Conservation (phyloP, 1,284 basidiomycete species). For the Ustilago lituana region DNA sequence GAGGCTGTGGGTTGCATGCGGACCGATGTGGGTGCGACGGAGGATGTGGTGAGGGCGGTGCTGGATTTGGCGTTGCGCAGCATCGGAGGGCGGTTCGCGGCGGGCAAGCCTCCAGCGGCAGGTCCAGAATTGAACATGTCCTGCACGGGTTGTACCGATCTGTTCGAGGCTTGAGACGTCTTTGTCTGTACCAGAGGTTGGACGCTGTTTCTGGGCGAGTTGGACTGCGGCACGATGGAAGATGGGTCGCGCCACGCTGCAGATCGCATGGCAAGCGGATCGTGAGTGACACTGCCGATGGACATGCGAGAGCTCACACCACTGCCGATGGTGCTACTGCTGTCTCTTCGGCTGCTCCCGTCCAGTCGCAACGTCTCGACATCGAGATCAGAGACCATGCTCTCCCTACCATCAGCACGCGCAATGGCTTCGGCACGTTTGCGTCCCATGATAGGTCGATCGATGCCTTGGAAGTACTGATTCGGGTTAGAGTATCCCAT, state of each 20-base stretch:
- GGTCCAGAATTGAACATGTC: background rate
- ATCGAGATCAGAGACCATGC: slow-evolving; percentile 61
- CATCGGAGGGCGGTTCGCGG: slow-evolving; percentile 1
- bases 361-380: slow-evolving; percentile 62
- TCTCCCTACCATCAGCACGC: slow-evolving; percentile 51
- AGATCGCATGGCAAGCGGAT: slow-evolving; percentile 14
- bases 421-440: slow-evolving; percentile 55
- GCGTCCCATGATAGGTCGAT: slow-evolving; percentile 45
- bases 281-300: slow-evolving; percentile 40
- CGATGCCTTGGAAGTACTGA: slow-evolving; percentile 35
- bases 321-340: slow-evolving; percentile 52
- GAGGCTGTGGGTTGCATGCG: slow-evolving; percentile 31
- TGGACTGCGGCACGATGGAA: background rate
- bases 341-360: slow-evolving; percentile 54
- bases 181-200: slow-evolving; percentile 6
- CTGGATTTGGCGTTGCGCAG: slow-evolving; percentile 38
- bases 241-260: slow-evolving; percentile 12
- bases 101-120: too few species aligned
- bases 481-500: slow-evolving; percentile 52
- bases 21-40: slow-evolving; percentile 4
- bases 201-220: background rate
- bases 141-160: slow-evolving; percentile 30
- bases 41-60: slow-evolving; percentile 14
- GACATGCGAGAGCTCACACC: slow-evolving; percentile 45
- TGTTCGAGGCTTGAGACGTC: slow-evolving; percentile 22